These are phyloP conservation scores for Musa schizocarpa DNA, from an alignment of 176 grass and related monocot genomes.

Conservation along the genomic window DNA sequence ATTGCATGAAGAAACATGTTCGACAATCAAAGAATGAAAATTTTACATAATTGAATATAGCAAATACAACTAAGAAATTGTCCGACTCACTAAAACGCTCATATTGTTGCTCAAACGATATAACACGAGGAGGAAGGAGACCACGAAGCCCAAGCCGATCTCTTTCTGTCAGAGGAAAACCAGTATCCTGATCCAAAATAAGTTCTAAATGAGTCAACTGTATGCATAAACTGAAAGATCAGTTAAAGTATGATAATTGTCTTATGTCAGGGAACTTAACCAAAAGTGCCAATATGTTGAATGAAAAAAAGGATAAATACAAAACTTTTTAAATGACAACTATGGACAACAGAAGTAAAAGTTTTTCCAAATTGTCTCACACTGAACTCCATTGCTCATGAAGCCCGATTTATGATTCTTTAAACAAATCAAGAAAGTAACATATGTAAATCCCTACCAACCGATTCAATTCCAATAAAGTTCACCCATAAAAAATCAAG, in stretches of 20 bases:
- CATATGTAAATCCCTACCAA: too few species aligned
- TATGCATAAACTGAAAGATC: not conserved
- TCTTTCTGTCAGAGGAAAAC: constrained; percentile 88
- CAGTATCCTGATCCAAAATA: constrained; percentile 63
- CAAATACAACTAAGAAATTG: not conserved
- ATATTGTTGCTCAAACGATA: constrained; percentile 96
- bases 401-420: too few species aligned
- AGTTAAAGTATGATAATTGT: not conserved
- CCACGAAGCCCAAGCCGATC: constrained; percentile 94
- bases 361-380: too few species aligned
- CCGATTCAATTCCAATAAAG: too few species aligned
- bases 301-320: not conserved
- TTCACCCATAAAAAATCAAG: too few species aligned
- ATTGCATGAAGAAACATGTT: too few species aligned
- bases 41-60: not conserved
- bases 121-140: constrained; percentile 87
- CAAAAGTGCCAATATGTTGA: not conserved
- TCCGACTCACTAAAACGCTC: constrained; percentile 77
- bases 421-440: too few species aligned
- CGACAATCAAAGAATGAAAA: not conserved
- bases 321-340: not conserved
- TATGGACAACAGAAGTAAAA: not conserved
- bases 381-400: too few species aligned
- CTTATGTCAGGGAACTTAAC: not conserved
- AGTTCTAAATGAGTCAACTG: not conserved